A percentile compares a stretch with the other conserved stretches of the same genome.
Conservation (phyloP, 129 eudicot genomes). For the Lactuca saligna region DNA sequence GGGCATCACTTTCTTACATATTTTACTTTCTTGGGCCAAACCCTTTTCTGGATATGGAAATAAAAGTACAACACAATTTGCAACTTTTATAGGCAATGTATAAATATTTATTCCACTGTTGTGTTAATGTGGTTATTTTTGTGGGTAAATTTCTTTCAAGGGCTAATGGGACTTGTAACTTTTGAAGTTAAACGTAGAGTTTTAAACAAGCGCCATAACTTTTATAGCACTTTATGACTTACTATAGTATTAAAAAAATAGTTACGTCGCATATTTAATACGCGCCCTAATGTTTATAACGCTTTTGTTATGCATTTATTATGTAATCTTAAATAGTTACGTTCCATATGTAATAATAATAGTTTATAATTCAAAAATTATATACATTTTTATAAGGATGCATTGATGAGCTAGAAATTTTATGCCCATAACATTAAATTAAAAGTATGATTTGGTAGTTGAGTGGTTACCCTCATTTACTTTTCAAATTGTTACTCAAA, state of each 20-base stretch:
- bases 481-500: constrained; percentile 8
- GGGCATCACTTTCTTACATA: constrained; percentile 16
- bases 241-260: no score
- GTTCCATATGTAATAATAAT: background rate
- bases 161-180: no score
- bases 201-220: no score
- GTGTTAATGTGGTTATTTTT: constrained; percentile 7
- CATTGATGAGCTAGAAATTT: constrained; percentile 8
- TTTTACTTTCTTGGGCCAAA: constrained; percentile 28
- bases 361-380: background rate
- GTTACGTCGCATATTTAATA: no score
- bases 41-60: constrained; percentile 21
- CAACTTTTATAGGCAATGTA: constrained; percentile 23
- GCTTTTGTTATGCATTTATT: no score
- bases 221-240: no score
- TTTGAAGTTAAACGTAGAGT: no score
- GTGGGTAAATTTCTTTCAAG: constrained; percentile 1
- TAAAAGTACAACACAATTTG: constrained; percentile 21
- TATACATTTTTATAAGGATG: background rate
- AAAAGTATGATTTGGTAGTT: constrained; percentile 21
- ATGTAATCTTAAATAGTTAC: no score
- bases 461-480: constrained; percentile 27
- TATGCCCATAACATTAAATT: constrained; percentile 12
- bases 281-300: no score
- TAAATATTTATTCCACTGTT: background rate